Percentiles rank a stretch among this genome's conserved stretches.
These are phyloP conservation scores for Coriaria nepalensis DNA, from an alignment of 306 rosid genomes.

Conservation along the genomic window DNA sequence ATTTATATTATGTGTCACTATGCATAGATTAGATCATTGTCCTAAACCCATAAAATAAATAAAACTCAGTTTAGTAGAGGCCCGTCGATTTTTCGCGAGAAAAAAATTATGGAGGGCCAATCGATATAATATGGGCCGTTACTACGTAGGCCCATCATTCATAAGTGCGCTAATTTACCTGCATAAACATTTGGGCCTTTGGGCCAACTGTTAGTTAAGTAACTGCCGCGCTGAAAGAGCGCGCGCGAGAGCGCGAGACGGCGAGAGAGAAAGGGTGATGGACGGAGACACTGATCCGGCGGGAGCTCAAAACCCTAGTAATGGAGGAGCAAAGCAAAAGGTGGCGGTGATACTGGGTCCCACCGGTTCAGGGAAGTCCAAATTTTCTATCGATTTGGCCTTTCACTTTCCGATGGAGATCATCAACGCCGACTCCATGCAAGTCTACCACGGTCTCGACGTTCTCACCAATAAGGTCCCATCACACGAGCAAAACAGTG, in stretches of 20 bases:
- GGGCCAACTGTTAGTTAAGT: neutral
- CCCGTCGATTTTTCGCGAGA: too few species aligned
- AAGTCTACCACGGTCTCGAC: constrained; percentile 73
- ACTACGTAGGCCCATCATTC: too few species aligned
- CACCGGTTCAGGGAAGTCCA: constrained; percentile 79
- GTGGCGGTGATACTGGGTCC: constrained; percentile 72
- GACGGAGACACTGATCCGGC: neutral
- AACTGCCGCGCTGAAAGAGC: too few species aligned
- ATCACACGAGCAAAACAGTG: constrained; percentile 49
- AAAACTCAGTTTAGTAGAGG: too few species aligned
- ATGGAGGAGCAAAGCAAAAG: constrained; percentile 28
- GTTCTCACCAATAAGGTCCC: constrained; percentile 81
- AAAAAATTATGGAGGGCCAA: too few species aligned
- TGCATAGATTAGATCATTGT: too few species aligned
- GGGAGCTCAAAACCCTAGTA: constrained; percentile 23
- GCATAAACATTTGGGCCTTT: constrained; percentile 5
- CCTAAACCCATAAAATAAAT: too few species aligned
- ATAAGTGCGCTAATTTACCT: too few species aligned
- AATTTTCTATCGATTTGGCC: constrained; percentile 66
- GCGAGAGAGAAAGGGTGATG: constrained; percentile 4
- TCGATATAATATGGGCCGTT: too few species aligned
- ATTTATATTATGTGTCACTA: too few species aligned
- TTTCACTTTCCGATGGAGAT: constrained; percentile 63
- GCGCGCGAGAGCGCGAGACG: too few species aligned
- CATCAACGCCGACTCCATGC: constrained; percentile 91